These are phyloP conservation scores for Cylindrodendrum hubeiense DNA, from an alignment of 2,329 filamentous ascomycete genomes.

Conservation along the genomic window DNA sequence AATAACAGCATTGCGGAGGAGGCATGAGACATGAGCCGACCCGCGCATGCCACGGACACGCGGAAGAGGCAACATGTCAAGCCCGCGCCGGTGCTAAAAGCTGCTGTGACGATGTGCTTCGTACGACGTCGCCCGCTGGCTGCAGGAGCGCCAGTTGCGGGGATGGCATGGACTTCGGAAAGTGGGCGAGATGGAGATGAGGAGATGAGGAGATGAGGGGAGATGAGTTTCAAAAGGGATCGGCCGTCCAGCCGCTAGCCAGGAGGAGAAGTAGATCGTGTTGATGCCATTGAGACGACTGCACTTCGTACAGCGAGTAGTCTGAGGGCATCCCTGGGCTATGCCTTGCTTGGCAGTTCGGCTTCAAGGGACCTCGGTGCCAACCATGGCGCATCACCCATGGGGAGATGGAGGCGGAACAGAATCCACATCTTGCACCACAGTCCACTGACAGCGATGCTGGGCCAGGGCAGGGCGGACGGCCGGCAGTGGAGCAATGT, in stretches of 20 bases:
- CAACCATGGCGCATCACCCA: slow-evolving; percentile 22
- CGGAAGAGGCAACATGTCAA: slow-evolving; percentile 24
- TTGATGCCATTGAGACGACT: slow-evolving; percentile 13
- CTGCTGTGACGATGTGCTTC: slow-evolving; percentile 40
- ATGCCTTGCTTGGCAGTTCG: slow-evolving; percentile 33
- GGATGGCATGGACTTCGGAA: slow-evolving; percentile 29
- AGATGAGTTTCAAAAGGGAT: slow-evolving; percentile 34
- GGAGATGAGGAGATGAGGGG: slow-evolving; percentile 17
- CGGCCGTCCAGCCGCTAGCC: slow-evolving; percentile 31
- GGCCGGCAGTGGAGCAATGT: slow-evolving; percentile 37
- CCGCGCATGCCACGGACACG: slow-evolving; percentile 27
- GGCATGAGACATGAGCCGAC: slow-evolving; percentile 27
- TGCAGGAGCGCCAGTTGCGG: slow-evolving; percentile 6
- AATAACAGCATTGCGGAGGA: slow-evolving; percentile 8
- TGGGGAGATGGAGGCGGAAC: slow-evolving; percentile 20
- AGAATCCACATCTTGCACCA: slow-evolving; percentile 21
- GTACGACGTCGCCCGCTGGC: slow-evolving; percentile 14
- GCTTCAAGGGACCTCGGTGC: slow-evolving; percentile 33
- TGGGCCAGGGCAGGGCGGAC: slow-evolving; percentile 20
- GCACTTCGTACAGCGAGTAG: slow-evolving; percentile 27
- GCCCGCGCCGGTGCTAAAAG: slow-evolving; percentile 25
- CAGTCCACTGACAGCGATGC: background rate
- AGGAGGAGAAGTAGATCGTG: slow-evolving; percentile 22
- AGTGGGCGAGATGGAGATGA: slow-evolving; percentile 27
- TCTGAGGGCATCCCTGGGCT: slow-evolving; percentile 28